Conservation (phyloP, 805 yeast genomes). For the Ogataea chonburiensis region DNA sequence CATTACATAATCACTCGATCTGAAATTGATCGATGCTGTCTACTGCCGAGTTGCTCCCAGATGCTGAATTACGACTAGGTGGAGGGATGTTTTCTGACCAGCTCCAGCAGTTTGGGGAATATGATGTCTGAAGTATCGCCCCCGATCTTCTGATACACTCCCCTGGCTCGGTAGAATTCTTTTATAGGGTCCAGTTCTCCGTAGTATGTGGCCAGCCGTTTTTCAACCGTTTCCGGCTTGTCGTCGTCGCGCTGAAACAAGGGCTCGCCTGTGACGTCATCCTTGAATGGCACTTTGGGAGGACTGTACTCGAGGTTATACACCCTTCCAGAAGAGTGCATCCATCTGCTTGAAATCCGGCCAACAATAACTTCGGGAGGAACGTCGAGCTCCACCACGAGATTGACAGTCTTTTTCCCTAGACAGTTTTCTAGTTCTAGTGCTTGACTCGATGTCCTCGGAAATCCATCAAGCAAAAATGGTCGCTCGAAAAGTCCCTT, state of each 20-base stretch:
- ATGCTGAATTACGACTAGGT: too few species aligned
- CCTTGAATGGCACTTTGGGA: slow-evolving; percentile 76
- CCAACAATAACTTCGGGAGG: slow-evolving; percentile 81
- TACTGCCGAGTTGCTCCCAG: too few species aligned
- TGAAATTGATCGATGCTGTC: too few species aligned
- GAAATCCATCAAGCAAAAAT: slow-evolving; percentile 92
- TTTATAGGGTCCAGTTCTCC: slow-evolving; percentile 61
- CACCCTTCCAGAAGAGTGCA: slow-evolving; percentile 86
- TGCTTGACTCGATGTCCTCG: slow-evolving; percentile 79
- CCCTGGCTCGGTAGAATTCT: slow-evolving; percentile 51
- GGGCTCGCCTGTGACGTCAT: slow-evolving; percentile 89
- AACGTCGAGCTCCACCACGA: slow-evolving; percentile 84
- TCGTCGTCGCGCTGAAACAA: slow-evolving; percentile 81
- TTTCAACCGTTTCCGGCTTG: slow-evolving; percentile 66
- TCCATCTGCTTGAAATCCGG: slow-evolving; percentile 82
- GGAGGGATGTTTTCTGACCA: slow-evolving; percentile 27
- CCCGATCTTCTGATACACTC: slow-evolving; percentile 52
- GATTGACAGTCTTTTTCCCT: slow-evolving; percentile 45
- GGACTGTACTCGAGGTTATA: slow-evolving; percentile 87
- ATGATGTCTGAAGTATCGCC: slow-evolving; percentile 86
- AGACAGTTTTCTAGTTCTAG: slow-evolving; percentile 48
- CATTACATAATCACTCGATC: too few species aligned
- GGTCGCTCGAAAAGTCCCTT: slow-evolving; percentile 45
- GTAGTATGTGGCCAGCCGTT: slow-evolving; percentile 63
- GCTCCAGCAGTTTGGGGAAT: slow-evolving; percentile 61